These are phyloP conservation scores for Collybia sp. DNA, from an alignment of 768 basidiomycete genomes.

Conservation along the genomic window DNA sequence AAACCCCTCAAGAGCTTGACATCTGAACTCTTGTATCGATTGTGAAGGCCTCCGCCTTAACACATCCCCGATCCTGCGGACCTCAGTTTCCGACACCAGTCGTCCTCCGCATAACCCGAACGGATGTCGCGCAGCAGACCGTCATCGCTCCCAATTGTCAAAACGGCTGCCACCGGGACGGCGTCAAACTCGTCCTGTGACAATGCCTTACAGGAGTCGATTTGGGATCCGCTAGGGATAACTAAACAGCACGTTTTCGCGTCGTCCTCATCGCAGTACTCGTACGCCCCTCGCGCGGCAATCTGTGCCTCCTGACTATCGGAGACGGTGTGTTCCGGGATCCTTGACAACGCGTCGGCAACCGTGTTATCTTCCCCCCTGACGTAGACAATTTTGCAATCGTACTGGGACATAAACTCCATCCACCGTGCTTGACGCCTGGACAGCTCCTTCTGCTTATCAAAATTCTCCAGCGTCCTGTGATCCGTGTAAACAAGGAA, in stretches of 20 bases:
- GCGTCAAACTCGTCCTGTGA: neutral
- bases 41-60: no score
- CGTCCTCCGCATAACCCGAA: neutral
- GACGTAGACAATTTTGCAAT: conserved; percentile 26
- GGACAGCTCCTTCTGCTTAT: conserved; percentile 10
- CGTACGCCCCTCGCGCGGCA: neutral
- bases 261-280: neutral
- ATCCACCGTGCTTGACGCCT: conserved; percentile 19
- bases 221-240: neutral
- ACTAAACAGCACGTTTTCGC: neutral
- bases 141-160: neutral
- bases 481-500: conserved; percentile 26
- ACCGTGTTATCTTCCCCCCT: conserved; percentile 24
- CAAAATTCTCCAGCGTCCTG: conserved; percentile 22
- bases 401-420: conserved; percentile 32
- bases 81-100: neutral
- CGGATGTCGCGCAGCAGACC: neutral
- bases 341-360: conserved; percentile 27
- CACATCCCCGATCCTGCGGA: no score
- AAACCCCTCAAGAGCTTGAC: no score
- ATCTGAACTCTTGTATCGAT: no score
- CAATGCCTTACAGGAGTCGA: neutral
- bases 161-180: neutral
- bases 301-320: neutral
- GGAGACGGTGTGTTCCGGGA: conserved; percentile 3